Conservation (phyloP, 202 grass and related monocot species). For the Panicum virgatum region DNA sequence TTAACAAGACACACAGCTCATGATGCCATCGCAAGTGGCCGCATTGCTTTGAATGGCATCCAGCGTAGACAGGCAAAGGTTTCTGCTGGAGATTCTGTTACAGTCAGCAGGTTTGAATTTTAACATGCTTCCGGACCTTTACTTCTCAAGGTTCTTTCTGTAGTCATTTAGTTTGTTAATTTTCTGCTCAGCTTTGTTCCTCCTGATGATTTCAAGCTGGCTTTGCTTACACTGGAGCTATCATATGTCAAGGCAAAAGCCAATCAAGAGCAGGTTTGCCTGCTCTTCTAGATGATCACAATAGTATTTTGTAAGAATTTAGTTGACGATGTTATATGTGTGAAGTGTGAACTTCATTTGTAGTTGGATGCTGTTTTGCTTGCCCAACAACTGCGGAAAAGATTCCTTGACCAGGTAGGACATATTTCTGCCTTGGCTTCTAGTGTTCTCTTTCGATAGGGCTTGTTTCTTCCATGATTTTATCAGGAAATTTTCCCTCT, state of each 20-base stretch:
- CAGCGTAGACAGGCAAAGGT: constrained; percentile 80
- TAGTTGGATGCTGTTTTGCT: constrained; percentile 95
- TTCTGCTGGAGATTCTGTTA: constrained; percentile 76
- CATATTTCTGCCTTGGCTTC: background rate
- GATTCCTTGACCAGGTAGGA: constrained; percentile 82
- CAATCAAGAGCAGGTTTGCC: constrained; percentile 47
- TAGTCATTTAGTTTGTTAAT: constrained; percentile 35
- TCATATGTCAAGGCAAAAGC: constrained; percentile 70
- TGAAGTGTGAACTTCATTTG: constrained; percentile 32
- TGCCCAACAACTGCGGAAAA: constrained; percentile 79
- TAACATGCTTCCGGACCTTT: background rate
- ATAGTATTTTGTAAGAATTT: background rate
- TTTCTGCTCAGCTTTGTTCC: constrained; percentile 70
- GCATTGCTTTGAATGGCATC: constrained; percentile 80
- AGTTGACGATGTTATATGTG: constrained; percentile 27
- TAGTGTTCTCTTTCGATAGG: background rate
- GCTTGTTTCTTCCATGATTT: background rate
- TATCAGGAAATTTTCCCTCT: background rate
- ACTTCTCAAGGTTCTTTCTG: background rate
- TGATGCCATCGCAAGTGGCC: constrained; percentile 54
- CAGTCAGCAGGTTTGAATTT: constrained; percentile 59
- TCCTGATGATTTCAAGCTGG: constrained; percentile 76
- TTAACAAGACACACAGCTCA: constrained; percentile 68
- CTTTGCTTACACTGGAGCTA: constrained; percentile 76
- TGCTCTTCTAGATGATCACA: background rate